These are phyloP conservation scores for Dothistroma pini DNA, from an alignment of 2,329 filamentous ascomycete genomes.

Conservation along the genomic window DNA sequence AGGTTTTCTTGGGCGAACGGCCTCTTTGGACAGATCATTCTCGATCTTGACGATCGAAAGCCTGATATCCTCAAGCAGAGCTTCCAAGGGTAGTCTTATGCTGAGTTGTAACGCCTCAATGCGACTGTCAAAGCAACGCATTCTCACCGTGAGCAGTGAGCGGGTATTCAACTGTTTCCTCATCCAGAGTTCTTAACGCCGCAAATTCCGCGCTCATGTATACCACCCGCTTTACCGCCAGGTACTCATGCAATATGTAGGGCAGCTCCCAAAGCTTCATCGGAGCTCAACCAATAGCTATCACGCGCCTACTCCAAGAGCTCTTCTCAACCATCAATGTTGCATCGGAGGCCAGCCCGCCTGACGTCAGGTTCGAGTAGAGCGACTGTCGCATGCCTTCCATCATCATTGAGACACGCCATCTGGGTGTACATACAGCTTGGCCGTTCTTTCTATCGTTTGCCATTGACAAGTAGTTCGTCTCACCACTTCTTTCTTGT, in stretches of 20 bases:
- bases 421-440: not conserved
- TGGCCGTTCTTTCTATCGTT: not conserved
- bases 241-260: not conserved
- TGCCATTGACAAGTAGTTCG: not conserved
- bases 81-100: constrained; percentile 42
- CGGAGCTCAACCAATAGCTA: not conserved
- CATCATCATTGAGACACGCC: not conserved
- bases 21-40: constrained; percentile 23
- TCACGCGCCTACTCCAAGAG: not conserved
- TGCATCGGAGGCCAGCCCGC: not conserved
- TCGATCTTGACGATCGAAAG: constrained; percentile 23
- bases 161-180: not conserved
- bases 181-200: not conserved
- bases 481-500: not conserved
- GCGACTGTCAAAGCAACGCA: not conserved
- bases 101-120: constrained; percentile 28
- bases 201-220: not conserved
- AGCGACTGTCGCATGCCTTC: not conserved
- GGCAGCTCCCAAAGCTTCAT: not conserved
- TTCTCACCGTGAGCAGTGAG: not conserved
- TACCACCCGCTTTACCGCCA: not conserved
- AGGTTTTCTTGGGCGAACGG: constrained; percentile 49
- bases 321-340: not conserved
- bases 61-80: constrained; percentile 35
- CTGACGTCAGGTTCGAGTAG: not conserved